Conservation (phyloP, 306 rosid genomes). For the Vigna trinervia region DNA sequence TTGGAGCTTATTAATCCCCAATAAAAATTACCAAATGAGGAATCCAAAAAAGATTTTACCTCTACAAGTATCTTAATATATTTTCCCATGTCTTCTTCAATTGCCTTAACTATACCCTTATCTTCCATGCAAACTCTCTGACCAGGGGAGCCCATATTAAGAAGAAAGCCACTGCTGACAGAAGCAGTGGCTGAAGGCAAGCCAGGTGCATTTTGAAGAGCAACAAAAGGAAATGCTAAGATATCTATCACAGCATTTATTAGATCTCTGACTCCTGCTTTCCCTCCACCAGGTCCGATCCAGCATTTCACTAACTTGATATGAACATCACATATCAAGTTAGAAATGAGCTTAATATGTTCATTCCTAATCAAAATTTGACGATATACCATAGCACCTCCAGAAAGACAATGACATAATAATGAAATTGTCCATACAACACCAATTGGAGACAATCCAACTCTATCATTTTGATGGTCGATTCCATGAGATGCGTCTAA, state of each 20-base stretch:
- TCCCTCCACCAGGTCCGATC: slow-evolving; percentile 94
- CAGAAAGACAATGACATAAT: slow-evolving; percentile 79
- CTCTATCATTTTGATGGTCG: slow-evolving; percentile 56
- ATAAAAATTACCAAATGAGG: slow-evolving; percentile 13
- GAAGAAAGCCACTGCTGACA: slow-evolving; percentile 85
- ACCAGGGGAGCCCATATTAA: slow-evolving; percentile 84
- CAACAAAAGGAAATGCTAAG: slow-evolving; percentile 95
- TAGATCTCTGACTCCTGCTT: slow-evolving; percentile 70
- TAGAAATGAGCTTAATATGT: slow-evolving; percentile 72
- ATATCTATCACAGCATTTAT: slow-evolving; percentile 74
- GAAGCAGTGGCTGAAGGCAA: slow-evolving; percentile 85
- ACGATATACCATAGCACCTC: slow-evolving; percentile 79
- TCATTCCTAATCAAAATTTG: slow-evolving; percentile 72
- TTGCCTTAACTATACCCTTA: slow-evolving; percentile 75
- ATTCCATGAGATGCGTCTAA: slow-evolving; percentile 56
- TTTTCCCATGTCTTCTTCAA: slow-evolving; percentile 87
- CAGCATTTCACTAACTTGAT: slow-evolving; percentile 77
- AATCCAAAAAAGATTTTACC: slow-evolving; percentile 58
- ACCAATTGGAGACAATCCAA: slow-evolving; percentile 88
- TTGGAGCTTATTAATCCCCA: slow-evolving; percentile 16
- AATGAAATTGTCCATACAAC: slow-evolving; percentile 81
- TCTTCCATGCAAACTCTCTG: slow-evolving; percentile 84
- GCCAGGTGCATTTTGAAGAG: slow-evolving; percentile 85
- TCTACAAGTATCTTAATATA: slow-evolving; percentile 78
- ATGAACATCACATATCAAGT: slow-evolving; percentile 74